A percentile compares a stretch with the other conserved stretches of the same genome.
Evolutionary conservation across 2,329 filamentous ascomycete genomes (phyloP).

Genomic region (Monosporascus sp.): DNA sequence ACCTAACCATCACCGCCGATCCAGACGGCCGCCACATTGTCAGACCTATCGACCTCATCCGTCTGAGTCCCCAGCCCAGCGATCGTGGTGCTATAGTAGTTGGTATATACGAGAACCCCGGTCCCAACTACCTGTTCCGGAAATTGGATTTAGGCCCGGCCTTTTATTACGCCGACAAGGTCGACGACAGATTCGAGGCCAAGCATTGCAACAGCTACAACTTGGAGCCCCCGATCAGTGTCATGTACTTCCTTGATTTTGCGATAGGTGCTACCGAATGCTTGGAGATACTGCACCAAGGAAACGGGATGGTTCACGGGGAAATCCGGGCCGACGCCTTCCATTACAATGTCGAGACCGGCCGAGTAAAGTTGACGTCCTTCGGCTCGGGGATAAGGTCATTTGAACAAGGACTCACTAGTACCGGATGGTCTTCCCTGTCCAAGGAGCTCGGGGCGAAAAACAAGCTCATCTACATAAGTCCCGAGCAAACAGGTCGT

Average conservation of each 20-base stretch:
- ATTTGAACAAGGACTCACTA: constrained; percentile 84
- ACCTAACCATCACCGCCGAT: constrained; percentile 65
- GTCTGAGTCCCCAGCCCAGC: constrained; percentile 61
- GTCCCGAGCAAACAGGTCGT: constrained; percentile 88
- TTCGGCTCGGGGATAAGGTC: constrained; percentile 82
- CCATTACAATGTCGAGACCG: constrained; percentile 70
- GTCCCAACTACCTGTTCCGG: constrained; percentile 65
- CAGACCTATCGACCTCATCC: constrained; percentile 72
- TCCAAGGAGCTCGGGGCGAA: constrained; percentile 81
- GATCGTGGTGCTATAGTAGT: constrained; percentile 70
- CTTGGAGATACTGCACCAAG: constrained; percentile 85
- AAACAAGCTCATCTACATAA: constrained; percentile 86
- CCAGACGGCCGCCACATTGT: constrained; percentile 71
- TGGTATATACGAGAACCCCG: constrained; percentile 75
- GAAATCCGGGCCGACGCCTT: constrained; percentile 90
- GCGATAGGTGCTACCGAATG: constrained; percentile 84
- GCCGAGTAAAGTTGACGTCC: constrained; percentile 71
- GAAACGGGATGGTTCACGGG: constrained; percentile 79
- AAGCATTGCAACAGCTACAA: constrained; percentile 39
- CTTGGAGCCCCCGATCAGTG: constrained; percentile 56
- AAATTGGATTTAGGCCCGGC: constrained; percentile 75
- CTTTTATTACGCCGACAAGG: constrained; percentile 54
- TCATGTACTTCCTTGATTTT: constrained; percentile 81
- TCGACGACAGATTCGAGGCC: constrained; percentile 45
- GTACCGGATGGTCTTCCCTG: constrained; percentile 78